phyloP scores from a whole-genome alignment of 1,284 basidiomycete genomes.

The Boletellus deceptivus region DNA sequence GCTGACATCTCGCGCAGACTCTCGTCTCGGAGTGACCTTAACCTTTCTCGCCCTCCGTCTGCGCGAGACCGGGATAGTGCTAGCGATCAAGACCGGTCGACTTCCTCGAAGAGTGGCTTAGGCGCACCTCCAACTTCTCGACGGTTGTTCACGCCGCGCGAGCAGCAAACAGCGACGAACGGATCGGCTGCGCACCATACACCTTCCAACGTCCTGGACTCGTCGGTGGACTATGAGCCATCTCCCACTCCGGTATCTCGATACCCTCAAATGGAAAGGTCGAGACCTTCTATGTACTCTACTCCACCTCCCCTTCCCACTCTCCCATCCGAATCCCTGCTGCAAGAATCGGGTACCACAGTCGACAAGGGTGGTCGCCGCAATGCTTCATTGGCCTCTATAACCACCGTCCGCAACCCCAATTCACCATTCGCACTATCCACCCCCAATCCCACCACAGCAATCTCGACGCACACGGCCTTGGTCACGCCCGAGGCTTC shows the following conservation, averaged over 20 bases:
- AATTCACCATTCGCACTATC: constrained; percentile 45
- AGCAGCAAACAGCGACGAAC: constrained; percentile 32
- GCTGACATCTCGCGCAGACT: constrained; percentile 29
- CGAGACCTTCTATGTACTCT: constrained; percentile 42
- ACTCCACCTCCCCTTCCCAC: constrained; percentile 59
- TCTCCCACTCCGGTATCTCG: constrained; percentile 63
- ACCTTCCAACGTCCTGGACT: constrained; percentile 33
- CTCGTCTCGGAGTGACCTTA: constrained; percentile 35
- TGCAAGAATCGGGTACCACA: constrained; percentile 32
- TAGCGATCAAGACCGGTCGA: constrained; percentile 35
- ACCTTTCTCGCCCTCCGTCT: constrained; percentile 29
- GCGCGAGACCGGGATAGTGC: constrained; percentile 27
- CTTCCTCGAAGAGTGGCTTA: constrained; percentile 25
- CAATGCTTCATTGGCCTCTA: constrained; percentile 48
- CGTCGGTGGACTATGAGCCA: constrained; percentile 57
- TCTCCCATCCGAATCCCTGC: constrained; percentile 54
- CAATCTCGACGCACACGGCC: constrained; percentile 63
- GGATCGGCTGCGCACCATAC: constrained; percentile 28
- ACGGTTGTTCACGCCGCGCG: constrained; percentile 50
- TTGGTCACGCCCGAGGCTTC: constrained; percentile 44
- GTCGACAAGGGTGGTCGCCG: constrained; percentile 39
- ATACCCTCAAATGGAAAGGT: constrained; percentile 35
- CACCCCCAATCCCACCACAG: constrained; percentile 62
- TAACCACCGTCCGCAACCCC: constrained; percentile 51
- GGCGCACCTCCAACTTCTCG: constrained; percentile 37